Evolutionary conservation across 495 filamentous ascomycete species (phyloP).

Genomic region (Geopyxis carbonaria): DNA sequence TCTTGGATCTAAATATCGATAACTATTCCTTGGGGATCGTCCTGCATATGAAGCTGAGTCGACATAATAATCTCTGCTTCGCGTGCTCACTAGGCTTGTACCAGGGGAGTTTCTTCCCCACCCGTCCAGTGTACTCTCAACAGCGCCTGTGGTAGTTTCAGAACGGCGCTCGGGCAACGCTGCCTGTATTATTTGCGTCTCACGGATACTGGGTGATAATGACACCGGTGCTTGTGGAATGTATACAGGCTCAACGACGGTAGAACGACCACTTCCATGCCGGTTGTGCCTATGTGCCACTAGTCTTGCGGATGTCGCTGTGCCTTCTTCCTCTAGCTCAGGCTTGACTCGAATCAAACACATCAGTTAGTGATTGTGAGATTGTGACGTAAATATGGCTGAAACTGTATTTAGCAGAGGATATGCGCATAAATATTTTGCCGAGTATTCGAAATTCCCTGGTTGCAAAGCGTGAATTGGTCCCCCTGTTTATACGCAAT

Average conservation of each 20-base stretch:
- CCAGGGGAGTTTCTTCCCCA: too few species aligned
- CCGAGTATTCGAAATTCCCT: too few species aligned
- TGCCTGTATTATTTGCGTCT: background rate
- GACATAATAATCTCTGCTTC: slow-evolving; percentile 18
- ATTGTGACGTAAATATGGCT: too few species aligned
- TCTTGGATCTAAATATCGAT: slow-evolving; percentile 15
- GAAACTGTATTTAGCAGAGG: too few species aligned
- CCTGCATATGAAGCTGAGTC: slow-evolving; percentile 10
- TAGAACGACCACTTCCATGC: background rate
- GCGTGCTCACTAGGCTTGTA: slow-evolving; percentile 17
- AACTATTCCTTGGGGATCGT: slow-evolving; percentile 13
- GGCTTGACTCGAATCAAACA: slow-evolving; percentile 24
- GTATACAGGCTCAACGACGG: background rate
- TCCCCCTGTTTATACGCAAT: too few species aligned
- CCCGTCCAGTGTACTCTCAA: too few species aligned
- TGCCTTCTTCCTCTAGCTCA: slow-evolving; percentile 13
- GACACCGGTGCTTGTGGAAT: background rate
- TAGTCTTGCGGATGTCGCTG: slow-evolving; percentile 4
- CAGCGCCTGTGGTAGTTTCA: background rate
- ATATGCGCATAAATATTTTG: too few species aligned
- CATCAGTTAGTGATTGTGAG: too few species aligned
- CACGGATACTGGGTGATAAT: background rate
- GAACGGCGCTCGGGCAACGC: background rate
- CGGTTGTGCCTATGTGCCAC: background rate
- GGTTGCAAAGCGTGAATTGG: too few species aligned